phyloP scores from a whole-genome alignment of 2,329 filamentous ascomycete species.

The Aspergillus clavatus region DNA sequence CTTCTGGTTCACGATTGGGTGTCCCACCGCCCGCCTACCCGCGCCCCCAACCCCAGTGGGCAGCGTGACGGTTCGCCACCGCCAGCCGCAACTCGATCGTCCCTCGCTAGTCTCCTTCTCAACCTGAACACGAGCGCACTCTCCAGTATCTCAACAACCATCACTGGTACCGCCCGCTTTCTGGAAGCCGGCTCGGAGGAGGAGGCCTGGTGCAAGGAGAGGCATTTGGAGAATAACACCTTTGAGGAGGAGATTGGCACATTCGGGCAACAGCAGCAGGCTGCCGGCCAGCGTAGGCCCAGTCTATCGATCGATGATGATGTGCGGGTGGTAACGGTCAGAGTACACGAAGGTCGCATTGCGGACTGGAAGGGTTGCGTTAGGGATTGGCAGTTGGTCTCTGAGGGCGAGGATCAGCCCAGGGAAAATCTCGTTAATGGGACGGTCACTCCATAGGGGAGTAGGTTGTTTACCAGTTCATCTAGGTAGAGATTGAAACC shows the following conservation, averaged over 20 bases:
- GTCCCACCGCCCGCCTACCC: conserved; percentile 80
- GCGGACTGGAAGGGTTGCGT: conserved; percentile 95
- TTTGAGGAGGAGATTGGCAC: conserved; percentile 57
- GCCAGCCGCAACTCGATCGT: conserved; percentile 61
- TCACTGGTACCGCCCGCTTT: conserved; percentile 79
- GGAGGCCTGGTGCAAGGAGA: conserved; percentile 75
- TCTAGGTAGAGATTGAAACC: not conserved
- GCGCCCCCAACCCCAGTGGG: conserved; percentile 50
- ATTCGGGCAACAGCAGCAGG: conserved; percentile 36
- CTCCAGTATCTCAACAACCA: conserved; percentile 84
- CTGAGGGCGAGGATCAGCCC: conserved; percentile 24
- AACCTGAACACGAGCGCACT: conserved; percentile 88
- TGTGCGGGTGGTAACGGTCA: conserved; percentile 81
- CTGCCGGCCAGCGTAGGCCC: conserved; percentile 27
- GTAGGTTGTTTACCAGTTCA: conserved; percentile 7
- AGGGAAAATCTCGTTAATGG: conserved; percentile 29
- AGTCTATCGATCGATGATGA: conserved; percentile 69
- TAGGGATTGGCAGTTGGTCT: conserved; percentile 62
- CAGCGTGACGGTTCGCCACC: conserved; percentile 58
- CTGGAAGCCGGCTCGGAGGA: conserved; percentile 70
- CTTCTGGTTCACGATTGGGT: conserved; percentile 98
- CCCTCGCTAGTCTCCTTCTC: conserved; percentile 74
- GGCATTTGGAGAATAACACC: conserved; percentile 88
- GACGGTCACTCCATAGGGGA: conserved; percentile 9
- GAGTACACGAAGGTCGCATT: conserved; percentile 77